These are phyloP conservation scores for Kwoniella botswanensis DNA, from an alignment of 768 basidiomycete genomes.

Conservation along the genomic window DNA sequence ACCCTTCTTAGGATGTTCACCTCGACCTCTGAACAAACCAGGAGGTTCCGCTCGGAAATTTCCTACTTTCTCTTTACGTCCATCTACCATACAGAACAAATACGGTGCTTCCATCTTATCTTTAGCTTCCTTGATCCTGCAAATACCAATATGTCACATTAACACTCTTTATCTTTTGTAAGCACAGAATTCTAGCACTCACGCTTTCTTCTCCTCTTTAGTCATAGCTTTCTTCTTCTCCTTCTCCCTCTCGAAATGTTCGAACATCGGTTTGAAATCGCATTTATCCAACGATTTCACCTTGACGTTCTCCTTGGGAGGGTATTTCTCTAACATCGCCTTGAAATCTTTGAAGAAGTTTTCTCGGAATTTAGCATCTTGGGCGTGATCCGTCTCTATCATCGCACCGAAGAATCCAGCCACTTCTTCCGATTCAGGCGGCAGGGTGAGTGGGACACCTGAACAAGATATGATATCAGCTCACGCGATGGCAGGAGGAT, in stretches of 20 bases:
- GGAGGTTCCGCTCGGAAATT: conserved; percentile 99
- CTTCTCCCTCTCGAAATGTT: conserved; percentile 88
- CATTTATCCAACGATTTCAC: conserved; percentile 78
- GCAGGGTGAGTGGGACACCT: conserved; percentile 81
- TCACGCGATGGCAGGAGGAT: background rate
- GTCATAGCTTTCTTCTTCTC: conserved; percentile 88
- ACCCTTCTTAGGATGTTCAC: conserved; percentile 97
- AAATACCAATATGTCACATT: background rate
- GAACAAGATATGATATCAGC: background rate
- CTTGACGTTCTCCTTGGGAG: conserved; percentile 75
- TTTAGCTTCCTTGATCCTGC: conserved; percentile 73
- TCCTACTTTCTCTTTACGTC: conserved; percentile 95
- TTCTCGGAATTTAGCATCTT: conserved; percentile 83
- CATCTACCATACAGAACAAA: conserved; percentile 84
- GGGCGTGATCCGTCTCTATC: conserved; percentile 88
- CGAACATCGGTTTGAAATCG: conserved; percentile 93
- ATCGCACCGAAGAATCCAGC: conserved; percentile 94
- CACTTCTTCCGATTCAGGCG: conserved; percentile 89
- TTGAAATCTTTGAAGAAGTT: conserved; percentile 96
- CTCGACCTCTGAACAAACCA: conserved; percentile 95
- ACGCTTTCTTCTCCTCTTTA: conserved; percentile 83
- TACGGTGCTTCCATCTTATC: conserved; percentile 85
- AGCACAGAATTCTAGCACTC: conserved; percentile 16
- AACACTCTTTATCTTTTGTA: background rate
- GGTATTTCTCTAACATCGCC: conserved; percentile 73